Evolutionary conservation across 1,139 yeast genomes (phyloP).

Genomic region (Suhomyces yuchorum): DNA sequence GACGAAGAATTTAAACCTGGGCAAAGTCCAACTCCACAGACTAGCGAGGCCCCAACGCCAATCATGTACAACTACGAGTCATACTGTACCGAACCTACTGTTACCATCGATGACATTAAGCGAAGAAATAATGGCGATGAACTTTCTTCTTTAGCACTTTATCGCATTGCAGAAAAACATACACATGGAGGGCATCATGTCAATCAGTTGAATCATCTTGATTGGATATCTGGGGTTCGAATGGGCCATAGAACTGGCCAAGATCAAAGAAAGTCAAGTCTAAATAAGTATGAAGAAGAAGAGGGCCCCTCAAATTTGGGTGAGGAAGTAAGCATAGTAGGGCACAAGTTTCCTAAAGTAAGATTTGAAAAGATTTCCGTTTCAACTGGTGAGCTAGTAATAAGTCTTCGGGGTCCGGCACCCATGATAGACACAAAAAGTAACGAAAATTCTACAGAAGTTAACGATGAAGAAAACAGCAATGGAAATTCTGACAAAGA

Average conservation of each 20-base stretch:
- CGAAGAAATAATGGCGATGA: slow-evolving; percentile 38
- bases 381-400: slow-evolving; percentile 74
- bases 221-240: slow-evolving; percentile 93
- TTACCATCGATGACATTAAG: slow-evolving; percentile 36
- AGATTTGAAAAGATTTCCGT: slow-evolving; percentile 86
- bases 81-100: slow-evolving; percentile 43
- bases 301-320: slow-evolving; percentile 73
- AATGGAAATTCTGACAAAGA: slow-evolving; percentile 5
- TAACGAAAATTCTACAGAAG: slow-evolving; percentile 6
- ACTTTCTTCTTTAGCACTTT: slow-evolving; percentile 38
- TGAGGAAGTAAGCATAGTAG: slow-evolving; percentile 87
- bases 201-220: slow-evolving; percentile 64
- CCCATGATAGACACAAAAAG: slow-evolving; percentile 20
- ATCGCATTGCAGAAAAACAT: slow-evolving; percentile 36
- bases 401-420: slow-evolving; percentile 83
- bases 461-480: slow-evolving; percentile 7
- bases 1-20: slow-evolving; percentile 19
- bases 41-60: slow-evolving; percentile 7
- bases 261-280: slow-evolving; percentile 22
- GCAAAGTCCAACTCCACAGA: background rate
- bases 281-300: slow-evolving; percentile 33
- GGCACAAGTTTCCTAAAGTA: slow-evolving; percentile 86
- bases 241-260: slow-evolving; percentile 60
- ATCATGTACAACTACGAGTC: slow-evolving; percentile 32
- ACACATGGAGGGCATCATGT: slow-evolving; percentile 26